A percentile compares a stretch with the other conserved stretches of the same genome.
Evolutionary conservation across 169 alveolate genomes (phyloP).

Genomic region (Cryptosporidium canis): DNA sequence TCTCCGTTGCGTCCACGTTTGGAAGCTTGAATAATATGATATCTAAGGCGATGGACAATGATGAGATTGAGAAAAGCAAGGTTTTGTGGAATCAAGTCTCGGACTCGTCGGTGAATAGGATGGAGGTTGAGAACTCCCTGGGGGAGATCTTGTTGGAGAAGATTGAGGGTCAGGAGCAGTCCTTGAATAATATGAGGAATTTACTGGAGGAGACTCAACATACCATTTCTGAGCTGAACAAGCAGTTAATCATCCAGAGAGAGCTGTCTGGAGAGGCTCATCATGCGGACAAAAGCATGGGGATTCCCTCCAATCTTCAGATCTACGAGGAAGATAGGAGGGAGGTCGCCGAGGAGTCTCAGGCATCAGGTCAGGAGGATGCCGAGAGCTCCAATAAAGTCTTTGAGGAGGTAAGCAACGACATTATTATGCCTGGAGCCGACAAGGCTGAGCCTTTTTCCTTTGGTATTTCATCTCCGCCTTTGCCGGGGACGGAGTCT

Average conservation of each 20-base stretch:
- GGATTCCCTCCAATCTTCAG: not conserved
- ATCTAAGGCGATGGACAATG: conserved; percentile 22
- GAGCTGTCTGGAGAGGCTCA: conserved; percentile 35
- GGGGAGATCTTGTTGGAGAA: conserved; percentile 45
- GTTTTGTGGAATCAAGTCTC: conserved; percentile 26
- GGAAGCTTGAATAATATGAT: conserved; percentile 19
- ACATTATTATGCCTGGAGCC: not conserved
- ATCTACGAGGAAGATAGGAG: not conserved
- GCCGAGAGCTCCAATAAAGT: not conserved
- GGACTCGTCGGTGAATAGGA: conserved; percentile 44
- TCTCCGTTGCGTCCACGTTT: conserved; percentile 36
- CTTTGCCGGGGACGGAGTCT: not conserved
- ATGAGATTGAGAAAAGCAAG: conserved; percentile 30
- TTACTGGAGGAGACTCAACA: conserved; percentile 52
- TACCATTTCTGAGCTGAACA: conserved; percentile 49
- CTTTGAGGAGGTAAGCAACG: conserved; percentile 49
- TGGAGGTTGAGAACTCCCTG: conserved; percentile 55
- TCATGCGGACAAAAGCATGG: not conserved
- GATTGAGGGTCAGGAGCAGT: conserved; percentile 56
- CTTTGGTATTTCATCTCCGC: conserved; percentile 1
- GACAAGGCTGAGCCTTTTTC: not conserved
- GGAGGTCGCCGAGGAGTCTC: not conserved
- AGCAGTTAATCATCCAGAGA: conserved; percentile 47
- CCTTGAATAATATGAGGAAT: conserved; percentile 51
- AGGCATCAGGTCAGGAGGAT: not conserved